Percentiles rank a stretch among this genome's conserved stretches.
phyloP scores from a whole-genome alignment of 495 filamentous ascomycete genomes.

The Penicillium manginii region DNA sequence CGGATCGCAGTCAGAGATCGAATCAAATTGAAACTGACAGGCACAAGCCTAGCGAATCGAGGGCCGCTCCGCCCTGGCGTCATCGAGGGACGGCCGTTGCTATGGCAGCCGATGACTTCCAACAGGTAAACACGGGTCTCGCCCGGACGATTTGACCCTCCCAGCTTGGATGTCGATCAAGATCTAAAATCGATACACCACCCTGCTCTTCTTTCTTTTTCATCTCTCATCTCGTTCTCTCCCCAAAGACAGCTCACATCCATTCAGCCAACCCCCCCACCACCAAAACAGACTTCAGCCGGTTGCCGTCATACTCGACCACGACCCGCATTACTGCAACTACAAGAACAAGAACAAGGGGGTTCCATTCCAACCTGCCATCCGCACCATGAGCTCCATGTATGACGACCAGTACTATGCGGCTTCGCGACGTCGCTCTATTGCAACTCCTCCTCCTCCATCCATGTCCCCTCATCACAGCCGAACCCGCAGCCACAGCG shows the following conservation, averaged over 20 bases:
- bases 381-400: slow-evolving; percentile 44
- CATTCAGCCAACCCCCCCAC: not conserved
- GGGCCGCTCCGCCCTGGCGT: slow-evolving; percentile 34
- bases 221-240: slow-evolving; percentile 11
- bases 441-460: slow-evolving; percentile 52
- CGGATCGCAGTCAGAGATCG: slow-evolving; percentile 14
- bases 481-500: slow-evolving; percentile 61
- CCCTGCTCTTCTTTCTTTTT: slow-evolving; percentile 10
- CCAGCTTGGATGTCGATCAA: slow-evolving; percentile 23
- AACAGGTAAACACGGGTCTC: slow-evolving; percentile 43
- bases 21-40: slow-evolving; percentile 26
- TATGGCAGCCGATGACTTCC: slow-evolving; percentile 41
- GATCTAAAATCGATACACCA: slow-evolving; percentile 14
- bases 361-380: slow-evolving; percentile 23
- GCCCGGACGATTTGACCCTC: slow-evolving; percentile 27
- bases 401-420: slow-evolving; percentile 57
- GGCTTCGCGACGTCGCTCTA: slow-evolving; percentile 51
- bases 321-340: slow-evolving; percentile 12
- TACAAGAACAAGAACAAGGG: slow-evolving; percentile 21
- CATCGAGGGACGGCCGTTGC: slow-evolving; percentile 42
- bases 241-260: slow-evolving; percentile 2
- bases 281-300: slow-evolving; percentile 2
- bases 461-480: slow-evolving; percentile 52
- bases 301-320: slow-evolving; percentile 14
- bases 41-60: slow-evolving; percentile 10